Conservation (phyloP, 2,329 filamentous ascomycete species). For the Cladophialophora chaetospira region DNA sequence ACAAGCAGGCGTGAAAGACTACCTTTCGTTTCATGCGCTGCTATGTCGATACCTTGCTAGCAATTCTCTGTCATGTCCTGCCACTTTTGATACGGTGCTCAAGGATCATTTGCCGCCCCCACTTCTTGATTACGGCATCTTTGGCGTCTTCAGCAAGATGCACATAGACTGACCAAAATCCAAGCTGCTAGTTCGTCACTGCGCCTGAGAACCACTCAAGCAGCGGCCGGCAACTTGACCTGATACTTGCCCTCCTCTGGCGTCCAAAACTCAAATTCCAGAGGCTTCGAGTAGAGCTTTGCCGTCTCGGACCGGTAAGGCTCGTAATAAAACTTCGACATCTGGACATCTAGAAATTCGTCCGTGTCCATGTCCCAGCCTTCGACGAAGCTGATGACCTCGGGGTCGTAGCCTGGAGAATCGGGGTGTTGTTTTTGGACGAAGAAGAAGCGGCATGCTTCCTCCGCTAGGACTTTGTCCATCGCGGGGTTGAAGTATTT, state of each 20-base stretch:
- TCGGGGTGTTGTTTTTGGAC: conserved; percentile 39
- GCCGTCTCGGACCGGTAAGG: conserved; percentile 44
- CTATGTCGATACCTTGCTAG: too few relatives aligned
- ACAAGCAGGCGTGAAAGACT: too few relatives aligned
- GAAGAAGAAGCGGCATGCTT: conserved; percentile 50
- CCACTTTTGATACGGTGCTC: too few relatives aligned
- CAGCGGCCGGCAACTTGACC: conserved; percentile 30
- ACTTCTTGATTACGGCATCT: too few relatives aligned
- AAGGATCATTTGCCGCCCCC: too few relatives aligned
- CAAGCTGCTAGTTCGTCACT: too few relatives aligned
- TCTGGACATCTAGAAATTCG: conserved; percentile 37
- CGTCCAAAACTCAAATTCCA: conserved; percentile 39
- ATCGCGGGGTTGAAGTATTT: conserved; percentile 43
- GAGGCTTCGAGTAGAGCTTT: conserved; percentile 45
- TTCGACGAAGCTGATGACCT: conserved; percentile 45
- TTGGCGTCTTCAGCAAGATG: too few relatives aligned
- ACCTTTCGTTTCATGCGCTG: too few relatives aligned
- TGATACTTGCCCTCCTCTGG: conserved; percentile 31
- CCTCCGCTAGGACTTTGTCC: conserved; percentile 46
- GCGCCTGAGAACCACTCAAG: not conserved
- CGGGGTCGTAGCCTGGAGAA: conserved; percentile 36
- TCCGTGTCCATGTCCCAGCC: conserved; percentile 43
- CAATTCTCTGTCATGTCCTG: too few relatives aligned
- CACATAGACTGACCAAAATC: too few relatives aligned
- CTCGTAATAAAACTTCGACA: conserved; percentile 47